phyloP scores from a whole-genome alignment of 176 grass and related monocot species.

The Eleusine indica region DNA sequence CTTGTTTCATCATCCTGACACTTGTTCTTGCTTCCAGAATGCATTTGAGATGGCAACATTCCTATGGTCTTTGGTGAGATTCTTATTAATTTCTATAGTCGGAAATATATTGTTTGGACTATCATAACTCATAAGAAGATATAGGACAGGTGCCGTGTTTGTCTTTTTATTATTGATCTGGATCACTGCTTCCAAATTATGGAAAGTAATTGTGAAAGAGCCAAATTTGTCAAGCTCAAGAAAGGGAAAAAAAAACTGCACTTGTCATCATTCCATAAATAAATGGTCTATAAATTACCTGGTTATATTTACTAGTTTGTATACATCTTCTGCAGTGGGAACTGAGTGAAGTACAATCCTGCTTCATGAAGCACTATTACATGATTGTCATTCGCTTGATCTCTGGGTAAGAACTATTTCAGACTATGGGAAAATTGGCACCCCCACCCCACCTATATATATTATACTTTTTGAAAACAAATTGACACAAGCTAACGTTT shows the following conservation, averaged over 20 bases:
- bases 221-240: background rate
- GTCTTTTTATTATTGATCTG: background rate
- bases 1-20: constrained; percentile 26
- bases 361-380: constrained; percentile 92
- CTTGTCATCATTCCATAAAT: background rate
- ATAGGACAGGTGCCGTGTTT: background rate
- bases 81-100: constrained; percentile 11
- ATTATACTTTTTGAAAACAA: background rate
- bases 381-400: constrained; percentile 76
- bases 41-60: constrained; percentile 99
- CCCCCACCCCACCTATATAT: background rate
- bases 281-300: background rate
- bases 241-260: background rate
- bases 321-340: constrained; percentile 72
- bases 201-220: constrained; percentile 5
- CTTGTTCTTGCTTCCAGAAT: constrained; percentile 63
- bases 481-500: background rate
- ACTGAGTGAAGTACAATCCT: constrained; percentile 70
- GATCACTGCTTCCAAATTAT: constrained; percentile 26
- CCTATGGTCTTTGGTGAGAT: constrained; percentile 91
- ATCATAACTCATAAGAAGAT: background rate
- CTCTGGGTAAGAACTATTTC: constrained; percentile 61
- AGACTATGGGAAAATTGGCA: background rate
- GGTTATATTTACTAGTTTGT: constrained; percentile 22
- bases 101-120: constrained; percentile 16